A percentile compares a stretch with the other conserved stretches of the same genome.
Conservation (phyloP, 495 filamentous ascomycete genomes). For the Podospora tetraspora region DNA sequence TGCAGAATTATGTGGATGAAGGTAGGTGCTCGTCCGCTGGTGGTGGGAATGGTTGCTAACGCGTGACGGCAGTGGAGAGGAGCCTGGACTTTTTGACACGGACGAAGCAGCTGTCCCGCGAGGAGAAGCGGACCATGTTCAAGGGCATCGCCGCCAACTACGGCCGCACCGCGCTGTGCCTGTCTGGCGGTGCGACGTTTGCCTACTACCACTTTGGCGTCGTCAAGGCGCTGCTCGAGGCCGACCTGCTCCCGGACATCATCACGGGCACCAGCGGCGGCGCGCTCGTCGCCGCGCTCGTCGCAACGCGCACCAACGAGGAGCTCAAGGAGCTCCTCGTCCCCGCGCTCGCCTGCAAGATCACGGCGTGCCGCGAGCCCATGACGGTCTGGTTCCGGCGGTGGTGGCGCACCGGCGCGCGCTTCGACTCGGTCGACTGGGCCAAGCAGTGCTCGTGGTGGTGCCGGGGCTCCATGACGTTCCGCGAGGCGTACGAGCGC, state of each 20-base stretch:
- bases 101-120: constrained; percentile 57
- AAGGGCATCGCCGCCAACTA: constrained; percentile 86
- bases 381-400: constrained; percentile 70
- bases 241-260: constrained; percentile 78
- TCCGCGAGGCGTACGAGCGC: constrained; percentile 88
- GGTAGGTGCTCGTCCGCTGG: constrained; percentile 31
- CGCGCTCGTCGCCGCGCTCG: constrained; percentile 80
- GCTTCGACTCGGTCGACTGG: constrained; percentile 93
- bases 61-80: constrained; percentile 43
- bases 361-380: constrained; percentile 76
- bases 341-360: constrained; percentile 75
- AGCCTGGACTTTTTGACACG: constrained; percentile 62
- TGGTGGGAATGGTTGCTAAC: not conserved
- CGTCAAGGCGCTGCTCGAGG: constrained; percentile 83
- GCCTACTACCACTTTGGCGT: constrained; percentile 97
- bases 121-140: constrained; percentile 78
- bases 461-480: constrained; percentile 81
- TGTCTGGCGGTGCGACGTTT: constrained; percentile 92
- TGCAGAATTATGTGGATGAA: constrained; percentile 86
- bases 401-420: constrained; percentile 88
- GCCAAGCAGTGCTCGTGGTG: constrained; percentile 84
- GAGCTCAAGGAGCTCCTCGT: constrained; percentile 82
- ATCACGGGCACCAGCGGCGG: constrained; percentile 95
- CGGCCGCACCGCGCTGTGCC: constrained; percentile 84
- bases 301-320: constrained; percentile 85